These are phyloP conservation scores for Eimeria zaria DNA, from an alignment of 169 alveolate genomes.

Conservation along the genomic window DNA sequence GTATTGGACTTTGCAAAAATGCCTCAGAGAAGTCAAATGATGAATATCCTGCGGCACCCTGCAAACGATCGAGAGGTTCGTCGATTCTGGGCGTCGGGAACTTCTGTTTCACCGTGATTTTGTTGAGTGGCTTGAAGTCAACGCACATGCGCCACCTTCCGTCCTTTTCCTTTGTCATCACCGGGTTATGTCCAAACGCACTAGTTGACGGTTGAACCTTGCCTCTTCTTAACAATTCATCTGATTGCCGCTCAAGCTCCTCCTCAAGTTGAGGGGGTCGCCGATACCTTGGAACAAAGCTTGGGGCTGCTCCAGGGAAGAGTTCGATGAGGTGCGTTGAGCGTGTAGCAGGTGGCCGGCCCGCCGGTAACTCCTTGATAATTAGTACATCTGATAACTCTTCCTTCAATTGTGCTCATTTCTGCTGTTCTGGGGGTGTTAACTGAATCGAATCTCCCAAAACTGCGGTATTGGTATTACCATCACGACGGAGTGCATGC, in stretches of 20 bases:
- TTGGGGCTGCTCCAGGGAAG: neutral
- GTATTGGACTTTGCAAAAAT: too few species aligned
- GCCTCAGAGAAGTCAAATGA: neutral
- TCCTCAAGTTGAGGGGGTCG: neutral
- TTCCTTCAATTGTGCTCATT: neutral
- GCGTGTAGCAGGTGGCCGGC: neutral
- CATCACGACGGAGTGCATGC: neutral
- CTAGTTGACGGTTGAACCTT: neutral
- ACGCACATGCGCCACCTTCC: neutral
- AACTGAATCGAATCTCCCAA: neutral
- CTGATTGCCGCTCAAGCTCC: neutral
- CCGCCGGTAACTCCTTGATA: neutral
- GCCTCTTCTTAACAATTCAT: neutral
- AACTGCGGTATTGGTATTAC: neutral
- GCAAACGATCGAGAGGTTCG: neutral
- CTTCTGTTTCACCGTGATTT: neutral
- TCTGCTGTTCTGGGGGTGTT: neutral
- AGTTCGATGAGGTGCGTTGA: neutral
- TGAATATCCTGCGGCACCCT: neutral
- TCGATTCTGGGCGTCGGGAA: neutral
- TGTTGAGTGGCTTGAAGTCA: neutral
- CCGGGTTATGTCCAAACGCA: neutral
- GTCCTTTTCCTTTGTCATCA: neutral
- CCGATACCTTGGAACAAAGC: neutral
- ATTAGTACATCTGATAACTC: neutral